Percentiles rank a stretch among this genome's conserved stretches.
These are phyloP conservation scores for Leccinum aurantiacum DNA, from an alignment of 768 basidiomycete species.

Conservation along the genomic window DNA sequence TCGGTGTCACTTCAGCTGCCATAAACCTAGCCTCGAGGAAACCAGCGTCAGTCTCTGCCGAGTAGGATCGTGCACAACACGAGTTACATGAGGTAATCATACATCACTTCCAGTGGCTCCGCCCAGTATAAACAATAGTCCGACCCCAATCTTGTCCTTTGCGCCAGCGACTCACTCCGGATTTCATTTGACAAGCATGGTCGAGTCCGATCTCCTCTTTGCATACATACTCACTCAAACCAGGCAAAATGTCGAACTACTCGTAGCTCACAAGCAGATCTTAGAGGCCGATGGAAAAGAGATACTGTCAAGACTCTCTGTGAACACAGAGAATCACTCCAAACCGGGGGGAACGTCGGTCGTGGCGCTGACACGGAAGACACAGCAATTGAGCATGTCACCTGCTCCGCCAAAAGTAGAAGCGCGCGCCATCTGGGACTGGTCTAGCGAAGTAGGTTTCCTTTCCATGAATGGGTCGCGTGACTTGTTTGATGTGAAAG, in stretches of 20 bases:
- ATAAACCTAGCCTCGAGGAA: neutral
- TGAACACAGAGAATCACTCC: conserved; percentile 20
- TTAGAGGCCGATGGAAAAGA: conserved; percentile 38
- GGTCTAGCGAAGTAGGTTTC: conserved; percentile 29
- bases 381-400: conserved; percentile 27
- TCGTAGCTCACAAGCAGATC: conserved; percentile 43
- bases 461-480: neutral
- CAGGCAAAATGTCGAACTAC: conserved; percentile 45
- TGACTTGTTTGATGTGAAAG: conserved; percentile 6
- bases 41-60: neutral
- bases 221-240: conserved; percentile 47
- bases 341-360: conserved; percentile 16
- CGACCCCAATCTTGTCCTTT: conserved; percentile 4
- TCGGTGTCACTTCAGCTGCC: neutral
- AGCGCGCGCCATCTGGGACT: conserved; percentile 32
- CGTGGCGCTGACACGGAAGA: conserved; percentile 21
- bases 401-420: conserved; percentile 25
- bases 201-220: conserved; percentile 24
- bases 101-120: conserved; percentile 2
- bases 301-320: conserved; percentile 40
- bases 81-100: conserved; percentile 24
- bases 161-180: neutral
- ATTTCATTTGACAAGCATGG: conserved; percentile 21
- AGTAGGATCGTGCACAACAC: neutral
- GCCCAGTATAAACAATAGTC: conserved; percentile 14